Evolutionary conservation across 768 basidiomycete genomes (phyloP).

Genomic region (Brasilioporus rufonigricans): DNA sequence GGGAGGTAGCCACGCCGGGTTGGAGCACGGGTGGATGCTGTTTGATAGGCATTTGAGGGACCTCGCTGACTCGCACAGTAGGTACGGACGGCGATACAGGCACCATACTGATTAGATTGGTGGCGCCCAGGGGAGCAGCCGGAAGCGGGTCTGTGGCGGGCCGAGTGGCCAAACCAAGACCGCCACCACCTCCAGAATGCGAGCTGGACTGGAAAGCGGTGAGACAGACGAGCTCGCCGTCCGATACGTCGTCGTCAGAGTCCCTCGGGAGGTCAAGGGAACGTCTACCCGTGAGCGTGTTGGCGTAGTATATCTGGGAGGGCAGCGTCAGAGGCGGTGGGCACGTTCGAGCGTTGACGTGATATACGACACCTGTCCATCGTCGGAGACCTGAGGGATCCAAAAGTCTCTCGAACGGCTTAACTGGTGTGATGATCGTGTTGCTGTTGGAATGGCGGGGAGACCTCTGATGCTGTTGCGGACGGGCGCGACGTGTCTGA

Average conservation of each 20-base stretch:
- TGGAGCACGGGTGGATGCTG: conserved; percentile 5
- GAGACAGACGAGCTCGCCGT: conserved; percentile 54
- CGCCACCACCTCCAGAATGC: conserved; percentile 47
- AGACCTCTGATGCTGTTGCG: conserved; percentile 29
- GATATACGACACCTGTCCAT: conserved; percentile 65
- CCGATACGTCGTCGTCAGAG: conserved; percentile 52
- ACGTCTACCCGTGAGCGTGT: conserved; percentile 76
- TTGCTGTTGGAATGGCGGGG: conserved; percentile 23
- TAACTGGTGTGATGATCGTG: conserved; percentile 1
- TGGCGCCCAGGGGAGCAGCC: neutral
- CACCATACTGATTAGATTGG: neutral
- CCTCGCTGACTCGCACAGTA: neutral
- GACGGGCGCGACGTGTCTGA: neutral
- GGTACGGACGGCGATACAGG: neutral
- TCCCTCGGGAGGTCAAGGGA: conserved; percentile 81
- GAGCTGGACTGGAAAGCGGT: conserved; percentile 49
- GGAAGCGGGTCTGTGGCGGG: neutral
- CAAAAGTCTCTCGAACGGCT: conserved; percentile 68
- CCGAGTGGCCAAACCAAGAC: conserved; percentile 36
- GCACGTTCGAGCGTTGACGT: conserved; percentile 1
- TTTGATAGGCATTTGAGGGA: neutral
- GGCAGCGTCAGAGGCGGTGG: neutral
- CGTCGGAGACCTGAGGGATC: conserved; percentile 80
- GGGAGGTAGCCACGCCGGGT: neutral
- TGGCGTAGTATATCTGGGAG: conserved; percentile 86